A percentile compares a stretch with the other conserved stretches of the same genome.
Evolutionary conservation across 2,329 filamentous ascomycete species (phyloP).

Genomic region (Aspergillus arachidicola): DNA sequence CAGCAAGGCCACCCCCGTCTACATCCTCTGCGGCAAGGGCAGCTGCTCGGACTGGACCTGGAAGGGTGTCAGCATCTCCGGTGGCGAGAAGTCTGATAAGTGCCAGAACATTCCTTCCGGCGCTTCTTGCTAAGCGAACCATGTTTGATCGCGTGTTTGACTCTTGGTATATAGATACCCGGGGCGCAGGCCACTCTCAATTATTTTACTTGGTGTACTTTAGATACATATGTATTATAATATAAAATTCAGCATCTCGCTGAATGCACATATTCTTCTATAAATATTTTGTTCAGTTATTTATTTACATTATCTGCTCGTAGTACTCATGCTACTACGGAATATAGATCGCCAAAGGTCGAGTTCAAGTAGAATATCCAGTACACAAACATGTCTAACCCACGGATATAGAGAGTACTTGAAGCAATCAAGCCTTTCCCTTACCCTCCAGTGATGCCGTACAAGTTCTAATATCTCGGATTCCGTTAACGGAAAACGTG

Average conservation of each 20-base stretch:
- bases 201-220: background rate
- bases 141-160: background rate
- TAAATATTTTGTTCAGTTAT: background rate
- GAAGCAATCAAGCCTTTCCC: too few relatives aligned
- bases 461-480: too few relatives aligned
- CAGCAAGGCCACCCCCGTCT: conserved; percentile 45
- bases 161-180: background rate
- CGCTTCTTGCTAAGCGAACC: conserved; percentile 33
- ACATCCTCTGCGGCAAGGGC: conserved; percentile 59
- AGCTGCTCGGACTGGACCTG: conserved; percentile 59
- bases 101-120: conserved; percentile 47
- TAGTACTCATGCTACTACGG: background rate
- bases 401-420: too few relatives aligned
- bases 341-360: rapidly evolving
- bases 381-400: too few relatives aligned
- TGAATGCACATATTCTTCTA: background rate
- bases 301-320: background rate
- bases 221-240: background rate
- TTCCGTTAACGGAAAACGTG: too few relatives aligned
- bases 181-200: background rate
- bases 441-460: too few relatives aligned
- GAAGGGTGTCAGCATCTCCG: conserved; percentile 53
- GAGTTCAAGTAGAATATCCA: too few relatives aligned
- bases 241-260: background rate
- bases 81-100: conserved; percentile 50